phyloP scores from a whole-genome alignment of 345 rosid genomes.

The Odontarrhena argentea region DNA sequence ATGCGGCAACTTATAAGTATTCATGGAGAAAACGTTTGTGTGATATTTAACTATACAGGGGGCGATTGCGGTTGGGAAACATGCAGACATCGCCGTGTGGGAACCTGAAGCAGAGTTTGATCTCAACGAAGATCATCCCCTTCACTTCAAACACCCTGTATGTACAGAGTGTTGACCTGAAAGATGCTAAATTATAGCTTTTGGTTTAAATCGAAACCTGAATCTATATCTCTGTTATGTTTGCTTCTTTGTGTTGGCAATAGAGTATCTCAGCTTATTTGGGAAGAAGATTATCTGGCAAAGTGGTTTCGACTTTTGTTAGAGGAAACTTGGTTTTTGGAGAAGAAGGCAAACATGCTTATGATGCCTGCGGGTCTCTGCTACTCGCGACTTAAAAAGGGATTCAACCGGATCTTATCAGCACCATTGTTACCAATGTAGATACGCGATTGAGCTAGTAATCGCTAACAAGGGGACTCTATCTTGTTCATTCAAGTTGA shows the following conservation, averaged over 20 bases:
- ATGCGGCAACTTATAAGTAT: not conserved
- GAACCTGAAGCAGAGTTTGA: constrained; percentile 73
- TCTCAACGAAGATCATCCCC: constrained; percentile 62
- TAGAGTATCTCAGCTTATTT: constrained; percentile 87
- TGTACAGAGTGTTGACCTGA: constrained; percentile 8
- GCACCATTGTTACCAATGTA: constrained; percentile 10
- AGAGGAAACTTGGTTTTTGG: constrained; percentile 88
- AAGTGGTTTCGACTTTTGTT: constrained; percentile 77
- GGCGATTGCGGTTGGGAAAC: constrained; percentile 66
- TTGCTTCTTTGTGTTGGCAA: constrained; percentile 23
- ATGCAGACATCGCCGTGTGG: constrained; percentile 86
- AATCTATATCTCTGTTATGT: constrained; percentile 4
- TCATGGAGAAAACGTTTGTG: constrained; percentile 7
- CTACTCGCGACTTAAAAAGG: constrained; percentile 53
- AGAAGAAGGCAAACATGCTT: constrained; percentile 79
- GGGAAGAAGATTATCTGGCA: constrained; percentile 76
- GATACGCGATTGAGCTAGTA: constrained; percentile 7
- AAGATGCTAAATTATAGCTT: constrained; percentile 7
- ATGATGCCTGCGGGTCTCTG: constrained; percentile 72
- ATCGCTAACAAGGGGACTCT: constrained; percentile 14
- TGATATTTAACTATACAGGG: constrained; percentile 52
- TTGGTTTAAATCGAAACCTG: not conserved
- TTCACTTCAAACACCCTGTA: constrained; percentile 78
- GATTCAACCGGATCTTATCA: not conserved
- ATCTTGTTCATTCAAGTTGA: constrained; percentile 11